A percentile compares a stretch with the other conserved stretches of the same genome.
phyloP scores from a whole-genome alignment of 1,284 basidiomycete species.

The Exobasidium rhododendri region DNA sequence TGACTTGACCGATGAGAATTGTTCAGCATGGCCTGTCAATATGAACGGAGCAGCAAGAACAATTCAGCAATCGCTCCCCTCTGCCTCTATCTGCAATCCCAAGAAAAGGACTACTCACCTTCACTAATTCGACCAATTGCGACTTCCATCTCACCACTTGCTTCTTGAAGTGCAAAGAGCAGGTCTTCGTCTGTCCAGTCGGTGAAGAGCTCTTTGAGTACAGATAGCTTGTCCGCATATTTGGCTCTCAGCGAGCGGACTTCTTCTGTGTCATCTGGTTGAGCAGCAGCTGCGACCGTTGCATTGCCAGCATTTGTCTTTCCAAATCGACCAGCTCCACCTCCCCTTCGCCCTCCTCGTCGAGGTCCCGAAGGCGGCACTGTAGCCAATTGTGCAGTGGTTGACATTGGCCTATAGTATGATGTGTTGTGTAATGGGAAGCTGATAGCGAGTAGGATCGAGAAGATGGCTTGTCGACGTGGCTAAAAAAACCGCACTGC shows the following conservation, averaged over 20 bases:
- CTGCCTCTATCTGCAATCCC: too few relatives aligned
- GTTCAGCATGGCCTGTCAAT: constrained; percentile 67
- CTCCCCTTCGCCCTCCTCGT: constrained; percentile 1
- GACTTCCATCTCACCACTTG: constrained; percentile 69
- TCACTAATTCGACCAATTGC: constrained; percentile 75
- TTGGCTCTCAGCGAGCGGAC: constrained; percentile 45
- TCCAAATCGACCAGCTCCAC: not conserved
- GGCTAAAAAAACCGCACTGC: too few relatives aligned
- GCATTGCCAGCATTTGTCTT: not conserved
- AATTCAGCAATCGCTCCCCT: too few relatives aligned
- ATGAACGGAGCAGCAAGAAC: too few relatives aligned
- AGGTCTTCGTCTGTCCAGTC: constrained; percentile 77
- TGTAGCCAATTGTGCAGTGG: constrained; percentile 10
- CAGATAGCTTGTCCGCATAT: constrained; percentile 57
- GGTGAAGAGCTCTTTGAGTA: constrained; percentile 75
- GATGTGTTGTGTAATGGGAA: constrained; percentile 11
- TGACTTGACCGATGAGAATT: constrained; percentile 79
- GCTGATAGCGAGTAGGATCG: too few relatives aligned
- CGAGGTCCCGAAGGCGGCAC: constrained; percentile 19
- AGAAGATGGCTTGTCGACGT: too few relatives aligned
- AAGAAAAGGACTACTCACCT: constrained; percentile 60
- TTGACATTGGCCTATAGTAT: constrained; percentile 14
- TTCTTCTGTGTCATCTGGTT: constrained; percentile 49
- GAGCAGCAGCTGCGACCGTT: not conserved
- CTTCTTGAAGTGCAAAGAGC: constrained; percentile 69